phyloP scores from a whole-genome alignment of 257 asterid genomes.

The Mitragyna speciosa region DNA sequence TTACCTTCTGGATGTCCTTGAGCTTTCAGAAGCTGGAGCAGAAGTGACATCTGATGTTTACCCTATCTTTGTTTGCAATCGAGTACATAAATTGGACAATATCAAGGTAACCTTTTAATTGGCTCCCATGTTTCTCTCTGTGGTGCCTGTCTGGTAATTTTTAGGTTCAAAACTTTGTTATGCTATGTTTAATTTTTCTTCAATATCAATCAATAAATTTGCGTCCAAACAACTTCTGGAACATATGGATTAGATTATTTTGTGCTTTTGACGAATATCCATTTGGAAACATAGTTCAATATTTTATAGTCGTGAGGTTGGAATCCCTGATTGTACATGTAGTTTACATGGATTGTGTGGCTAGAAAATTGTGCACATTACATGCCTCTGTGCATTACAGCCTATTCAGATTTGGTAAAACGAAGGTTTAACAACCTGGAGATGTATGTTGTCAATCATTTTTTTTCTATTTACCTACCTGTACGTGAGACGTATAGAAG shows the following conservation, averaged over 20 bases:
- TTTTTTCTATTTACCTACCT: neutral
- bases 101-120: slow-evolving; percentile 47
- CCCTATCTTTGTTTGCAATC: slow-evolving; percentile 80
- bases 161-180: neutral
- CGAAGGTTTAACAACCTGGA: neutral
- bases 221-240: neutral
- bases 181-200: neutral
- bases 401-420: neutral
- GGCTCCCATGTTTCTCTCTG: neutral
- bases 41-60: slow-evolving; percentile 38
- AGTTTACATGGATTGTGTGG: neutral
- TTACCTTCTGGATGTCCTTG: slow-evolving; percentile 58
- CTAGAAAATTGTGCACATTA: neutral
- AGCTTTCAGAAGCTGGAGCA: slow-evolving; percentile 38
- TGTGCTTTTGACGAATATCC: neutral
- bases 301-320: neutral
- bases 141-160: neutral
- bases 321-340: neutral
- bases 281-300: neutral
- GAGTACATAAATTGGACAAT: slow-evolving; percentile 43
- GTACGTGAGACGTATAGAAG: neutral
- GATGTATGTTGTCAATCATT: neutral
- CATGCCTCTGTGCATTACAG: neutral
- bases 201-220: neutral
- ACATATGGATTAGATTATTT: neutral